Evolutionary conservation across 805 yeast genomes (phyloP), one percentile per base, ranked within the genome.

Genomic region (Kregervanrija pseudodelftensis): DNA sequence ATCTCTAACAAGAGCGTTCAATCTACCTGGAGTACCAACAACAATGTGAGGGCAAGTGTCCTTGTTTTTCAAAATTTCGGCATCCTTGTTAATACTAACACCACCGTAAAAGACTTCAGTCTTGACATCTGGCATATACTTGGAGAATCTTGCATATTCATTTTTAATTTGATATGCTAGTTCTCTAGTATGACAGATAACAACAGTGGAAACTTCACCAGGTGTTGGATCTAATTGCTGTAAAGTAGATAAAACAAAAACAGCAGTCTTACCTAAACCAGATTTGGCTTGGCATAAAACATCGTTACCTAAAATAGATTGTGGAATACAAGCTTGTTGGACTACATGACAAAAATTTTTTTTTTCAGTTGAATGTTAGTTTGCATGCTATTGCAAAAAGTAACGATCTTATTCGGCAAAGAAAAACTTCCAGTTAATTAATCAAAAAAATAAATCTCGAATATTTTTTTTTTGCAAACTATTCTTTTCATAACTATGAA

Each of bases 231-330:
- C 98, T 61, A 91, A 76, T 72, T 91, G 97, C 71, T 91, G 98
- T 64, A 91, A 77, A 50, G 99, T 91, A 22, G 96, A 86, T 60
- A 91, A 76, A 49, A 91, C 98, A 59, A 91, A 91, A 46, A 91
- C 98, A 39, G 99, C 99, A 48, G 99, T 91, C 69, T 91, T 91
- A 82, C 99, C 99, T 57, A 93, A 77, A 85, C 99, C 99, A 39
- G 99, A 93, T 74, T 93, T 91, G 68, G 99, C 99, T 76, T 91
- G 99, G 74, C 99, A 93, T 56, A 91, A 72, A 48, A 91, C 98
- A 65, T 91, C 99, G 50, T 96, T 91, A 63, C 98, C 99, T 58
- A 91, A 84, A 63, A 91, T 88, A 46, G 97, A 86, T 72, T 93
- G 98, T 44, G 99, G 99, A 61, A 91, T 93, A 70, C 96, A 87